Evolutionary conservation across 306 rosid species (phyloP), one percentile per base, ranked within the genome.

Genomic region (Vigna unguiculata): DNA sequence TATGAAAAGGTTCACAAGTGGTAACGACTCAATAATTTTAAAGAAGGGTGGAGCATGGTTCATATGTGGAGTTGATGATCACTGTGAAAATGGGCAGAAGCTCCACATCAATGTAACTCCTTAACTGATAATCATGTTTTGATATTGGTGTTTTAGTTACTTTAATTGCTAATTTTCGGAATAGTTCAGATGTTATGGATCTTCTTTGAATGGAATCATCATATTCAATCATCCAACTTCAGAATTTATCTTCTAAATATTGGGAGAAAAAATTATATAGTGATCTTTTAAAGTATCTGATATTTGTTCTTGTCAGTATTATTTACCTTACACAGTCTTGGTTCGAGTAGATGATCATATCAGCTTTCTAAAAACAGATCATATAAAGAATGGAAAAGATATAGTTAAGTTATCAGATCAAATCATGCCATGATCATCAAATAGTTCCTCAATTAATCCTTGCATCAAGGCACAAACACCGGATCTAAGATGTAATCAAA

Each of bases 1-100:
- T 22, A 25, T 25, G 9, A 17, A 45, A 1, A 60, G 5, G n/a
- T 73, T 73, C 46, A 15, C 2, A 0, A 55, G 64, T 24, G 74
- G 83, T 55, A 72, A 80, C 66, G 71, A 66, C 75, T 64, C 70
- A 4, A 38, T 74, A 15, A 17, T 32, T 74, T 55, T 73, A 57
- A 0, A 51, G 32, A 60, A 46, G 28, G 74, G 79, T 0, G 21
- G 32, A 45, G 2, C 63, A 45, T 46, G 82, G 82, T 69, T 78
- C 71, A 59, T 59, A 28, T 80, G 75, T 66, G 63, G 71, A 5
- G 54, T 55, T 20, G 40, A 48, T 14, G 68, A 80, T 74, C 79
- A 45, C 69, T 64, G 69, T 55, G 62, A 73, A 74, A 65, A 54
- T 46, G 53, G 70, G 0, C 79, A 54, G 54, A 74, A 65, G 32